Evolutionary conservation across 116 monocot species (phyloP).

Genomic region (Iris pallida): DNA sequence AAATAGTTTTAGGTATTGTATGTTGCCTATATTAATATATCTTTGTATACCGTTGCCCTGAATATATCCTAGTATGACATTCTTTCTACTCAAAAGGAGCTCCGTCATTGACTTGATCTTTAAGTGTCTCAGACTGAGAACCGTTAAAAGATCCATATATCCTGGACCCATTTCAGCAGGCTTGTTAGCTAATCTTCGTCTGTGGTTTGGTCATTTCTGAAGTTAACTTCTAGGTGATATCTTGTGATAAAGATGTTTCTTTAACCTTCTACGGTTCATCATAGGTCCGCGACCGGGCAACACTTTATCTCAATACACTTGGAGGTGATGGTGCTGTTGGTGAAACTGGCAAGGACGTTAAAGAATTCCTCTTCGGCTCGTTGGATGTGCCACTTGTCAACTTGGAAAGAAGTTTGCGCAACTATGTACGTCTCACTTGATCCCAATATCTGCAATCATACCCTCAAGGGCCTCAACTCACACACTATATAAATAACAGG

Average conservation of each 20-base stretch:
- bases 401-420: slow-evolving; percentile 72
- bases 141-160: not conserved
- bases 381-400: slow-evolving; percentile 86
- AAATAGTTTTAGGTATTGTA: not conserved
- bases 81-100: not conserved
- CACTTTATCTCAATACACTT: slow-evolving; percentile 84
- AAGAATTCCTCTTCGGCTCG: slow-evolving; percentile 89
- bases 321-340: slow-evolving; percentile 45
- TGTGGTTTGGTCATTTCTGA: not conserved
- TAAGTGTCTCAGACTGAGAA: not conserved
- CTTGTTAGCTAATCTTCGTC: not conserved
- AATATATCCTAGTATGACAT: not conserved
- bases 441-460: slow-evolving; percentile 1
- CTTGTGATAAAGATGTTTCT: not conserved
- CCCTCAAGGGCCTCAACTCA: not conserved
- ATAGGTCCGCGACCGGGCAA: slow-evolving; percentile 96
- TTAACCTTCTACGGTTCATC: not conserved
- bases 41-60: too few relatives aligned
- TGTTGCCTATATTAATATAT: not conserved
- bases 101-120: not conserved
- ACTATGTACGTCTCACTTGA: slow-evolving; percentile 55
- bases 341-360: slow-evolving; percentile 54
- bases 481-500: slow-evolving; percentile 35
- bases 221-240: not conserved
- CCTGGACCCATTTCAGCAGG: not conserved